These are phyloP conservation scores for Yamadazyma triangularis DNA, from an alignment of 1,139 yeast genomes.

Conservation along the genomic window DNA sequence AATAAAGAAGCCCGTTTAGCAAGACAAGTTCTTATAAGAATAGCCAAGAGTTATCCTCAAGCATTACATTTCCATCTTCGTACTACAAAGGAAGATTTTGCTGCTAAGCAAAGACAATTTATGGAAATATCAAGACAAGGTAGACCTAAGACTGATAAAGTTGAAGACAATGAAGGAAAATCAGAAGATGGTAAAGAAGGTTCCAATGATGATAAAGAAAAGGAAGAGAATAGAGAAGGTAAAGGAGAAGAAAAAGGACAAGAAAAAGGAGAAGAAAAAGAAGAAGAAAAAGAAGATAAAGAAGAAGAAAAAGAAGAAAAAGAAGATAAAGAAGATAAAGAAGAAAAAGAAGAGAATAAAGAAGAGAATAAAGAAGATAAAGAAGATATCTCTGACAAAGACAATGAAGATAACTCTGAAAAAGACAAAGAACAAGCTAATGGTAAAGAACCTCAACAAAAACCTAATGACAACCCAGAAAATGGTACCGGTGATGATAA, in stretches of 20 bases:
- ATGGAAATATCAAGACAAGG: slow-evolving; percentile 50
- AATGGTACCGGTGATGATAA: slow-evolving; percentile 3
- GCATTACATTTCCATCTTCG: slow-evolving; percentile 94
- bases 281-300: slow-evolving; percentile 2
- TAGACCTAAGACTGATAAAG: slow-evolving; percentile 5
- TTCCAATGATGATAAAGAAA: slow-evolving; percentile 8
- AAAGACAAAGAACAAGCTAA: slow-evolving; percentile 3
- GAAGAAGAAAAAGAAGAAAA: slow-evolving; percentile 4
- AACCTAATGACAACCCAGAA: slow-evolving; percentile 4
- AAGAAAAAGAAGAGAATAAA: slow-evolving; percentile 1
- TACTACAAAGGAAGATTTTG: slow-evolving; percentile 91
- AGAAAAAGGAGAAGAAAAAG: slow-evolving; percentile 2
- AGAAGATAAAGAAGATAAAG: slow-evolving; percentile 2
- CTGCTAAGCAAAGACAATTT: slow-evolving; percentile 80
- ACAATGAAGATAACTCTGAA: slow-evolving; percentile 1
- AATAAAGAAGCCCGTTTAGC: slow-evolving; percentile 89
- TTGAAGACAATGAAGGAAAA: slow-evolving; percentile 5
- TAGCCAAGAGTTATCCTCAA: slow-evolving; percentile 96
- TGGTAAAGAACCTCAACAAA: slow-evolving; percentile 5
- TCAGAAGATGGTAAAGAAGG: neutral
- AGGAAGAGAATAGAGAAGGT: slow-evolving; percentile 13
- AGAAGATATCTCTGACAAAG: neutral
- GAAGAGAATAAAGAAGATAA: slow-evolving; percentile 4
- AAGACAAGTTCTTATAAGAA: slow-evolving; percentile 79
- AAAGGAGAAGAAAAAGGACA: slow-evolving; percentile 11